Evolutionary conservation across 2,329 filamentous ascomycete species (phyloP).

Genomic region (Chaetomium globosum): DNA sequence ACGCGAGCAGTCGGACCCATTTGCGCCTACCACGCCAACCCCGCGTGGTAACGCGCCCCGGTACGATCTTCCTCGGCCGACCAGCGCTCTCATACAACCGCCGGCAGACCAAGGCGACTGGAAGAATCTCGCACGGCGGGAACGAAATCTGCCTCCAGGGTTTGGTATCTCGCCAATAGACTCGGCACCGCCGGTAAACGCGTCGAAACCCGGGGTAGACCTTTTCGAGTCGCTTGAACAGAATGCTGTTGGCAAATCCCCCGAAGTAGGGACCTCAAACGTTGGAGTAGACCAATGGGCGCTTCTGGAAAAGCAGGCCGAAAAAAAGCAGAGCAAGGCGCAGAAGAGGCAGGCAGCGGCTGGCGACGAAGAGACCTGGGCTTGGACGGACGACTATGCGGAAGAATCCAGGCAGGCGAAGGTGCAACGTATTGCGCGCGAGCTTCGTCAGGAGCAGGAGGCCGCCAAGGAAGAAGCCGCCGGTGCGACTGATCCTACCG

Average conservation of each 20-base stretch:
- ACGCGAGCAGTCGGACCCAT: not conserved
- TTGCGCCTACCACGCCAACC: not conserved
- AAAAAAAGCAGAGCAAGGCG: not conserved
- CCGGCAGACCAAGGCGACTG: constrained; percentile 18
- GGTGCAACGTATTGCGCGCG: constrained; percentile 5
- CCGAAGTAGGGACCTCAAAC: not conserved
- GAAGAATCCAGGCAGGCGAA: constrained; percentile 8
- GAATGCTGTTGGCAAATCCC: not conserved
- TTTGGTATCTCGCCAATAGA: not conserved
- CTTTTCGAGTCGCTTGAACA: not conserved
- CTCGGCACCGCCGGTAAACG: not conserved
- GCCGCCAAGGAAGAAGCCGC: not conserved
- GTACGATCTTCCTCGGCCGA: not conserved
- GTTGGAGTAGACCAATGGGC: constrained; percentile 1
- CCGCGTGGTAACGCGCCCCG: not conserved
- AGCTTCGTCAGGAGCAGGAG: not conserved
- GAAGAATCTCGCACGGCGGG: constrained; percentile 22
- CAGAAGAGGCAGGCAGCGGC: not conserved
- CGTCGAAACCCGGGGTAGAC: not conserved
- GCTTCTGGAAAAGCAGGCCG: constrained; percentile 8
- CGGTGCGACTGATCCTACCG: not conserved
- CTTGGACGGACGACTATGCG: constrained; percentile 28
- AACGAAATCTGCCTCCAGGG: not conserved
- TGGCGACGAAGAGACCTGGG: constrained; percentile 23
- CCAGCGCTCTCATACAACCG: not conserved